Evolutionary conservation across 306 rosid genomes (phyloP).

Genomic region (Psophocarpus tetragonolobus): DNA sequence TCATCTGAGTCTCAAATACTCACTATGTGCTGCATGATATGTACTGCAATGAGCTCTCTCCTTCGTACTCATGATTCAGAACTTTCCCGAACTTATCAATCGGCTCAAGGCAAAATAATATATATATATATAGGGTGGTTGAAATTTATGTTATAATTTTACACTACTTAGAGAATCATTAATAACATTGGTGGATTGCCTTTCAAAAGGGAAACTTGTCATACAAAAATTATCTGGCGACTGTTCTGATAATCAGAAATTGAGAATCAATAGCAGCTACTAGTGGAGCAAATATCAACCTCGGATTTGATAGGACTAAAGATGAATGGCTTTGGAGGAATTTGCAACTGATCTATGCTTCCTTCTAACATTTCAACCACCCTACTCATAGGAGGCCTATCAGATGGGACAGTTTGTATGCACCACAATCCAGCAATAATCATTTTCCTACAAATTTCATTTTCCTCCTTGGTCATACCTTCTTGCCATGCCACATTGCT

Average conservation of each 20-base stretch:
- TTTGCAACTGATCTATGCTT: slow-evolving; percentile 24
- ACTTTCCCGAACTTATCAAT: background rate
- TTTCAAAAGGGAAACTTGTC: background rate
- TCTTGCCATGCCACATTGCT: background rate
- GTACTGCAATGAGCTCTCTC: background rate
- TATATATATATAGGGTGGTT: no score
- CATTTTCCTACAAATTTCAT: slow-evolving; percentile 35
- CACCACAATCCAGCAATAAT: slow-evolving; percentile 33
- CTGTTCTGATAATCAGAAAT: background rate
- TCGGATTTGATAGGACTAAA: slow-evolving; percentile 7
- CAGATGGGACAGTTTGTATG: slow-evolving; percentile 28
- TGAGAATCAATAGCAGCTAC: background rate
- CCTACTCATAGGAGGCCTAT: slow-evolving; percentile 31
- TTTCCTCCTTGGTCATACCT: slow-evolving; percentile 16
- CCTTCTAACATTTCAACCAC: slow-evolving; percentile 39
- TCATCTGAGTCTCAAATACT: no score
- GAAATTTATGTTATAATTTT: background rate
- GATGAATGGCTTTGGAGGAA: slow-evolving; percentile 29
- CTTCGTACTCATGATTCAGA: background rate
- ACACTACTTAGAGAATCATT: background rate
- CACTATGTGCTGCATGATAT: no score
- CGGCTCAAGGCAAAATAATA: background rate
- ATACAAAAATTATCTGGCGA: background rate
- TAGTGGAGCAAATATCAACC: background rate
- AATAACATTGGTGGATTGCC: background rate